A percentile compares a stretch with the other conserved stretches of the same genome.
phyloP scores from a whole-genome alignment of 1,284 basidiomycete species.

The Apiotrichum veenhuisii region DNA sequence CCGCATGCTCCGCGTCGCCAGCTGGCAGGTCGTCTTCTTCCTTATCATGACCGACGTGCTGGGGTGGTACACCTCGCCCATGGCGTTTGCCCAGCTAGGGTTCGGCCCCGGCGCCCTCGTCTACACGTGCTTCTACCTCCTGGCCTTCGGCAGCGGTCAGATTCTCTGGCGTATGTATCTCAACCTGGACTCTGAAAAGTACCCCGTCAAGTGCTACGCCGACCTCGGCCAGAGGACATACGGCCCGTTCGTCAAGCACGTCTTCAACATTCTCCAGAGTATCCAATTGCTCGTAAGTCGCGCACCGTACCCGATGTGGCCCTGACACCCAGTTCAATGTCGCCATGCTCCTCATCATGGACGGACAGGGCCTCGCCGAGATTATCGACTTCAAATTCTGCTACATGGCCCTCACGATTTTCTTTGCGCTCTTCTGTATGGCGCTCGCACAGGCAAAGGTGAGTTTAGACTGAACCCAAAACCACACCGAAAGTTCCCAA shows the following conservation, averaged over 20 bases:
- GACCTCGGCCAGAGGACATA: constrained; percentile 14
- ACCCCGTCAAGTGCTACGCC: constrained; percentile 11
- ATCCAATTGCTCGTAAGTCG: constrained; percentile 11
- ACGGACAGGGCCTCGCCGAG: constrained; percentile 4
- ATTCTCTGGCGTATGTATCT: constrained; percentile 11
- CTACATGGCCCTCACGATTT: constrained; percentile 7
- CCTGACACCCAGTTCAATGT: constrained; percentile 7
- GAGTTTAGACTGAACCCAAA: background rate
- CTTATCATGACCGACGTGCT: constrained; percentile 26
- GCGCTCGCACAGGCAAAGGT: constrained; percentile 7
- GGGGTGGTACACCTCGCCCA: constrained; percentile 39
- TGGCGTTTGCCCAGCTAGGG: constrained; percentile 32
- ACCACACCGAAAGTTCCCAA: background rate
- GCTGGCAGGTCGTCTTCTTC: constrained; percentile 16
- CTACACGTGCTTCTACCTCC: constrained; percentile 12
- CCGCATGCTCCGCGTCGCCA: constrained; percentile 9
- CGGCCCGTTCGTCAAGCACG: constrained; percentile 5
- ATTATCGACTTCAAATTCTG: constrained; percentile 15
- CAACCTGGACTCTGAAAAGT: constrained; percentile 7
- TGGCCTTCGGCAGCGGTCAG: constrained; percentile 7
- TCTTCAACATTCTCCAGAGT: constrained; percentile 17
- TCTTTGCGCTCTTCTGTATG: constrained; percentile 5
- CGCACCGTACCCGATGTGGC: background rate
- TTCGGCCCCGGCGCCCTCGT: constrained; percentile 26
- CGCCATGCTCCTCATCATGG: constrained; percentile 7